Percentiles rank a stretch among this genome's conserved stretches.
Conservation (phyloP, 768 basidiomycete genomes). For the Suillus discolor region DNA sequence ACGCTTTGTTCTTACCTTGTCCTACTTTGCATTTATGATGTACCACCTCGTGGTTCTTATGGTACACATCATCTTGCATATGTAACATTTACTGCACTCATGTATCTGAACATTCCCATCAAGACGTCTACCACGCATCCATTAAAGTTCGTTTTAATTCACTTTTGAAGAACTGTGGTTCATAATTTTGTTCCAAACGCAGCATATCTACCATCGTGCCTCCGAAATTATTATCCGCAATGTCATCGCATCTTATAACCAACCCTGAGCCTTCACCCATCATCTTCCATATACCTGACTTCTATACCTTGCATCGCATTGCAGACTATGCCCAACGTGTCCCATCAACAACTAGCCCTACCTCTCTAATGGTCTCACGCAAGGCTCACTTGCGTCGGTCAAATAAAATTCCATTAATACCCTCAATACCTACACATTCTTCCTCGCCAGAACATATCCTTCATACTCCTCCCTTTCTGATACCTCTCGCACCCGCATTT, state of each 20-base stretch:
- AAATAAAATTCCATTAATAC: no score
- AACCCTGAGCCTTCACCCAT: slow-evolving; percentile 25
- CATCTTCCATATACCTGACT: slow-evolving; percentile 38
- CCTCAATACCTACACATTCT: no score
- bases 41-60: slow-evolving; percentile 23
- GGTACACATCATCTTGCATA: slow-evolving; percentile 24
- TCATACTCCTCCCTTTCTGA: no score
- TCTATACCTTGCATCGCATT: slow-evolving; percentile 35
- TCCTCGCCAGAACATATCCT: no score
- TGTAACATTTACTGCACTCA: slow-evolving; percentile 30
- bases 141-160: slow-evolving; percentile 63
- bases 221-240: slow-evolving; percentile 44
- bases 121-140: slow-evolving; percentile 84
- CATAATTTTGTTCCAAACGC: background rate
- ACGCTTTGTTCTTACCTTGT: slow-evolving; percentile 16
- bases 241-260: slow-evolving; percentile 39
- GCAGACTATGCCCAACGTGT: slow-evolving; percentile 45
- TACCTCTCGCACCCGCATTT: no score
- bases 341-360: slow-evolving; percentile 41
- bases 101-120: slow-evolving; percentile 33
- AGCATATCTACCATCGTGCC: slow-evolving; percentile 62
- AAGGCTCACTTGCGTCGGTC: no score
- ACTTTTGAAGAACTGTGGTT: background rate
- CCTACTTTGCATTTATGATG: slow-evolving; percentile 22
- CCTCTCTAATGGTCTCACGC: no score